phyloP scores from a whole-genome alignment of 2,329 filamentous ascomycete species.

The Phyllosticta ampelicida region DNA sequence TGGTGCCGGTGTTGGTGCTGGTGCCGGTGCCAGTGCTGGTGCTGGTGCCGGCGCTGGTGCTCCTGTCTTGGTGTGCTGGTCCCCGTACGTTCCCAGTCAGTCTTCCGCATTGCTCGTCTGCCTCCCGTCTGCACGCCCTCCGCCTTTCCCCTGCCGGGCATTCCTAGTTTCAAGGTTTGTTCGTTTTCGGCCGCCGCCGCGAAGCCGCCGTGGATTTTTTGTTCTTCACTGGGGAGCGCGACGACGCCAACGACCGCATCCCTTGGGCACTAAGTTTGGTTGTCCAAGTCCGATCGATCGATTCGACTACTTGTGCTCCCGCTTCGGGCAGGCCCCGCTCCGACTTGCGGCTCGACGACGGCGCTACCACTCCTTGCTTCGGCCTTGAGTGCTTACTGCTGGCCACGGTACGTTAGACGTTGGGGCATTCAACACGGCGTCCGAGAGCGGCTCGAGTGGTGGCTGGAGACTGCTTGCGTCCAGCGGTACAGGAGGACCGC shows the following conservation, averaged over 20 bases:
- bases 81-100: no score
- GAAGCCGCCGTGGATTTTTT: slow-evolving; percentile 6
- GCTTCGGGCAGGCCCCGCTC: slow-evolving; percentile 8
- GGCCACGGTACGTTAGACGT: background rate
- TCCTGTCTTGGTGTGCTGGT: no score
- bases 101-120: no score
- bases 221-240: no score
- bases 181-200: background rate
- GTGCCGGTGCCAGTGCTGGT: no score
- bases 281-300: slow-evolving; percentile 11
- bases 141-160: background rate
- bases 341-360: slow-evolving; percentile 6
- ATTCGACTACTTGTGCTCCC: slow-evolving; percentile 7
- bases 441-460: no score
- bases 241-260: no score
- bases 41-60: no score
- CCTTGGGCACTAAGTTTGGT: slow-evolving; percentile 1
- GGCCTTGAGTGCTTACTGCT: background rate
- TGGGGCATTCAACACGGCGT: background rate
- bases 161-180: background rate
- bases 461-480: no score
- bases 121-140: slow-evolving; percentile 1
- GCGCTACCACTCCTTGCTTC: slow-evolving; percentile 1
- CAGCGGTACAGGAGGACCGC: no score
- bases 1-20: no score